Evolutionary conservation across 768 basidiomycete genomes (phyloP).

Genomic region (Lentinula lateritia): DNA sequence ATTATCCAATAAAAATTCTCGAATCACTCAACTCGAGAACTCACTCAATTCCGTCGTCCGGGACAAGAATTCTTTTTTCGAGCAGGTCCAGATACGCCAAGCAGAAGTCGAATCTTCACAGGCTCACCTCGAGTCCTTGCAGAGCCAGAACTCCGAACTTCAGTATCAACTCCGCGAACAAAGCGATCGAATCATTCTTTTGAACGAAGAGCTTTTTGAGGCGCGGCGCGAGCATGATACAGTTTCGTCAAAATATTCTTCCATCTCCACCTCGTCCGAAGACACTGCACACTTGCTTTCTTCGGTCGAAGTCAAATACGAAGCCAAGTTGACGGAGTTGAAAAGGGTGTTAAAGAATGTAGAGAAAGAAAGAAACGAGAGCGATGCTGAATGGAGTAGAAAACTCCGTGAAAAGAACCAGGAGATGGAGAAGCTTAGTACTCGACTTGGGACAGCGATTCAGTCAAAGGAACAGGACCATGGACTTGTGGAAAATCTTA

Average conservation of each 20-base stretch:
- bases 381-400: slow-evolving; percentile 84
- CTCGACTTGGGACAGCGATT: slow-evolving; percentile 48
- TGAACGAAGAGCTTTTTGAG: slow-evolving; percentile 69
- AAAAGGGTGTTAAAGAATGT: slow-evolving; percentile 52
- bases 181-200: slow-evolving; percentile 61
- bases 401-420: slow-evolving; percentile 74
- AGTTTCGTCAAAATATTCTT: slow-evolving; percentile 30
- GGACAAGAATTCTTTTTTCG: slow-evolving; percentile 81
- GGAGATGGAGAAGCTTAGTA: slow-evolving; percentile 72
- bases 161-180: slow-evolving; percentile 84
- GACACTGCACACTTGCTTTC: slow-evolving; percentile 71
- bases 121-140: slow-evolving; percentile 66
- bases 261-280: slow-evolving; percentile 43
- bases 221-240: slow-evolving; percentile 53
- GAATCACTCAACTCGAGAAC: slow-evolving; percentile 65
- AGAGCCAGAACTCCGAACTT: slow-evolving; percentile 76
- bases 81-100: slow-evolving; percentile 81
- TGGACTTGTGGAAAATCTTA: slow-evolving; percentile 41
- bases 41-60: slow-evolving; percentile 62
- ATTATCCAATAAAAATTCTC: slow-evolving; percentile 48
- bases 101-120: slow-evolving; percentile 86
- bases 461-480: slow-evolving; percentile 59
- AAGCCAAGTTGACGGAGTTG: slow-evolving; percentile 69
- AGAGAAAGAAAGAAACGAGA: slow-evolving; percentile 83
- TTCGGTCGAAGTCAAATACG: slow-evolving; percentile 72